Evolutionary conservation across 768 basidiomycete genomes (phyloP), one percentile per base, ranked within the genome.

Genomic region (Mycena amicta): DNA sequence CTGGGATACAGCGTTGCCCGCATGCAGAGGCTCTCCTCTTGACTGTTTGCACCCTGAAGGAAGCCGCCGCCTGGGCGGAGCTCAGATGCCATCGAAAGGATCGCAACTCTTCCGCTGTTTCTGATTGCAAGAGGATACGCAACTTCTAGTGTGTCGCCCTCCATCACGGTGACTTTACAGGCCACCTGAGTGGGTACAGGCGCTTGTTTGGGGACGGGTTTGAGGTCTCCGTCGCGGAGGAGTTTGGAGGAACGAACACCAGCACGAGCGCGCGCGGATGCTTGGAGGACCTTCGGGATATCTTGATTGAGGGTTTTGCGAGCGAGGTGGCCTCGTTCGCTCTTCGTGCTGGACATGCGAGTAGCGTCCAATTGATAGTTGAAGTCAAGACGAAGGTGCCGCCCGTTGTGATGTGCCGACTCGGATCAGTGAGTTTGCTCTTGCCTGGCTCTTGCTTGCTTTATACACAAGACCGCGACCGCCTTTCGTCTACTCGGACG

Each of bases 21-120:
- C 62, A 66, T 59, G 43, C 65, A 66, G 20, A 66, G 50, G 53
- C 62, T 62, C 49, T 66, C 65, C 39, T 66, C 63, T 39, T 64
- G 65, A 3, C 60, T 54, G 43, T 52, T 64, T 13, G 63, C 65
- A n/a, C 65, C 63, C 3, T 39, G 53, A 30, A 66, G 60, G 40
- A 64, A 61, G 31, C 65, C 65, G n/a, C 65, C 65, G 8, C 65
- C 65, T 16, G 65, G 63, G 3, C 63, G 62, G 8, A 66, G 57
- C 31, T 61, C 60, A 25, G 65, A 66, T 27, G 65, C 65, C 65
- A 66, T 66, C 11, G 60, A 64, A 15, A 66, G 60, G 15, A 66
- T 45, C 18, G 58, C 63, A 26, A 66, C 57, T 13, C 50, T 46
- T 39, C 50, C 50, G 12, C 40, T 37, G 33, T 37, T 37, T 8